phyloP scores from a whole-genome alignment of 192 early-diverging fungal genomes.

The Gonapodya prolifera region DNA sequence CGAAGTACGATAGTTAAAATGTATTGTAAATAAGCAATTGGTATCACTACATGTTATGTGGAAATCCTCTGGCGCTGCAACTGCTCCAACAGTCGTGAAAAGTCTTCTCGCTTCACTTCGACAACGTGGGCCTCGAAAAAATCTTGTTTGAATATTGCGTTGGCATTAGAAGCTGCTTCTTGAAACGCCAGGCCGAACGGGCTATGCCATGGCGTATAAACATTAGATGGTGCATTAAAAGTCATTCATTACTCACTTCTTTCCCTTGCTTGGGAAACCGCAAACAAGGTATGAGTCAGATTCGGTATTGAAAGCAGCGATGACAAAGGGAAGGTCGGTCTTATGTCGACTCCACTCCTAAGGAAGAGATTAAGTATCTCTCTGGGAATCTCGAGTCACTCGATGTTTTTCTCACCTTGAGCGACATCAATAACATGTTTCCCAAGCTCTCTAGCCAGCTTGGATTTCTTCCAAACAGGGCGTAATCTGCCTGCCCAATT shows the following conservation, averaged over 20 bases:
- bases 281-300: slow-evolving; percentile 55
- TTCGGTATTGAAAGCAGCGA: slow-evolving; percentile 54
- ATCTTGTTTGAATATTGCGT: slow-evolving; percentile 51
- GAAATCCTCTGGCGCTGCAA: too few relatives aligned
- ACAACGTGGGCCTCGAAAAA: slow-evolving; percentile 75
- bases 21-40: too few relatives aligned
- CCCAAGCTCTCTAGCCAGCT: background rate
- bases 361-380: background rate
- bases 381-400: background rate
- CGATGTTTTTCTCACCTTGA: background rate
- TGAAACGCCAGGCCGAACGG: slow-evolving; percentile 75
- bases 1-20: slow-evolving; percentile 43
- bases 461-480: background rate
- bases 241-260: slow-evolving; percentile 25
- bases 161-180: slow-evolving; percentile 50
- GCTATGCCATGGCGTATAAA: slow-evolving; percentile 18
- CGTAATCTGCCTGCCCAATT: background rate
- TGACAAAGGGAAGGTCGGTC: slow-evolving; percentile 60
- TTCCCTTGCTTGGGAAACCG: slow-evolving; percentile 25
- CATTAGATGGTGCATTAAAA: background rate
- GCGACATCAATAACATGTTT: background rate
- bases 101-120: slow-evolving; percentile 60
- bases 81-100: slow-evolving; percentile 50
- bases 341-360: slow-evolving; percentile 50
- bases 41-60: too few relatives aligned